Evolutionary conservation across 2,329 filamentous ascomycete genomes (phyloP).

Genomic region (Monilinia aucupariae): DNA sequence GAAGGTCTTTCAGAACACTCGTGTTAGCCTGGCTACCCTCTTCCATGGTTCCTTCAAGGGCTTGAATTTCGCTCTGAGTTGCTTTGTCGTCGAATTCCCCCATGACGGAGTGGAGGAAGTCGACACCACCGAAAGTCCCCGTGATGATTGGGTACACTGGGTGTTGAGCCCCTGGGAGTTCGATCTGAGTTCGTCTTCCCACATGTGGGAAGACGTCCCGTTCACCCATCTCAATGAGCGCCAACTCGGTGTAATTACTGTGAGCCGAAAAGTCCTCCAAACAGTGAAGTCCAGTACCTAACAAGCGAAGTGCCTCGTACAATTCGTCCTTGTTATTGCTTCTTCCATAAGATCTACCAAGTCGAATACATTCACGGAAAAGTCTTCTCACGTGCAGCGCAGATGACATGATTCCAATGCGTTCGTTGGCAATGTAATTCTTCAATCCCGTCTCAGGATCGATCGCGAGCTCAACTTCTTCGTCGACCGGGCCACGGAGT

Average conservation of each 20-base stretch:
- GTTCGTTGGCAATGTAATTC: conserved; percentile 90
- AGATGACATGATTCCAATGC: conserved; percentile 72
- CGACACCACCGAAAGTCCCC: conserved; percentile 89
- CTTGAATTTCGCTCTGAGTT: conserved; percentile 83
- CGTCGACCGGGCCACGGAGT: conserved; percentile 76
- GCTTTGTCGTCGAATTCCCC: conserved; percentile 80
- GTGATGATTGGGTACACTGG: conserved; percentile 78
- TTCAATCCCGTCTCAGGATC: conserved; percentile 76
- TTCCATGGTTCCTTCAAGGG: conserved; percentile 77
- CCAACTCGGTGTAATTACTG: conserved; percentile 87
- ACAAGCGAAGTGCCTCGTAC: conserved; percentile 76
- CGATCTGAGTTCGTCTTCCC: conserved; percentile 65
- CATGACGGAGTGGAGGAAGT: conserved; percentile 85
- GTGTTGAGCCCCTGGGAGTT: conserved; percentile 59
- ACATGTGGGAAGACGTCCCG: conserved; percentile 80
- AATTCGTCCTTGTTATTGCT: conserved; percentile 68
- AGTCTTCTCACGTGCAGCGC: conserved; percentile 70
- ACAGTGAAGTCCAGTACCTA: conserved; percentile 86
- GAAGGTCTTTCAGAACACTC: conserved; percentile 70
- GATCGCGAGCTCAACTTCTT: conserved; percentile 70
- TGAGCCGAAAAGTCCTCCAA: conserved; percentile 90
- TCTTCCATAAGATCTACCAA: conserved; percentile 68
- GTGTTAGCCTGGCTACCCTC: conserved; percentile 59
- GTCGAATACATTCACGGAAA: conserved; percentile 67
- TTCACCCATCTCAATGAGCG: conserved; percentile 81